Conservation (phyloP, 768 basidiomycete genomes). For the Boletus reticulatus region DNA sequence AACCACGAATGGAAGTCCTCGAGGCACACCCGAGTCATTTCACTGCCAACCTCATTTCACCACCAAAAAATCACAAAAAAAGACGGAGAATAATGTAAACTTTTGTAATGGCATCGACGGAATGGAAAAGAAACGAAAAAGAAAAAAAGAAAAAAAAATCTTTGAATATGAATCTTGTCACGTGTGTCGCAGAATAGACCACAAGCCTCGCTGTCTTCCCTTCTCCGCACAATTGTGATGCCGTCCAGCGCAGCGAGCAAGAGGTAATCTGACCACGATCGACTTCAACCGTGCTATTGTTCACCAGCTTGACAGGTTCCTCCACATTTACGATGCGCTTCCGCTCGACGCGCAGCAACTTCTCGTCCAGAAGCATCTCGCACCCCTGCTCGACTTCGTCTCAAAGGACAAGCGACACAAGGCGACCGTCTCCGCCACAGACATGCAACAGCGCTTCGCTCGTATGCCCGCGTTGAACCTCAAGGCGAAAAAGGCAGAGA, state of each 20-base stretch:
- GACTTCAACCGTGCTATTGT: neutral
- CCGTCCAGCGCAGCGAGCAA: slow-evolving; percentile 16
- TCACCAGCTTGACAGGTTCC: slow-evolving; percentile 36
- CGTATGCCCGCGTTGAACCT: slow-evolving; percentile 51
- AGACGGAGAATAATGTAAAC: too few species aligned
- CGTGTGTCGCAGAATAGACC: too few species aligned
- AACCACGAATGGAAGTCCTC: slow-evolving; percentile 53
- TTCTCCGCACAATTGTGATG: neutral
- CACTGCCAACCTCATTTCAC: too few species aligned
- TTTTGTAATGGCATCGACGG: too few species aligned
- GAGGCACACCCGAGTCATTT: slow-evolving; percentile 24
- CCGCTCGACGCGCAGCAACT: slow-evolving; percentile 50
- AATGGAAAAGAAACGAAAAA: too few species aligned
- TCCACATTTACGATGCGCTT: slow-evolving; percentile 46
- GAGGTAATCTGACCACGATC: slow-evolving; percentile 1
- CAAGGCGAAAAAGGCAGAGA: slow-evolving; percentile 52
- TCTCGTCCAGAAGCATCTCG: slow-evolving; percentile 50
- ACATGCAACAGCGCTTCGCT: slow-evolving; percentile 37
- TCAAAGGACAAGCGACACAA: slow-evolving; percentile 38
- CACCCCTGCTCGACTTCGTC: slow-evolving; percentile 45
- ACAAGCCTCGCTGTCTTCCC: too few species aligned
- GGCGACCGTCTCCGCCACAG: slow-evolving; percentile 40
- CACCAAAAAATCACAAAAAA: too few species aligned
- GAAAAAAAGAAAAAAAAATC: too few species aligned
- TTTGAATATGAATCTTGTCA: too few species aligned